Base-by-base conservation (phyloP, 257 asterid species). In the Petunia secreta region DNA sequence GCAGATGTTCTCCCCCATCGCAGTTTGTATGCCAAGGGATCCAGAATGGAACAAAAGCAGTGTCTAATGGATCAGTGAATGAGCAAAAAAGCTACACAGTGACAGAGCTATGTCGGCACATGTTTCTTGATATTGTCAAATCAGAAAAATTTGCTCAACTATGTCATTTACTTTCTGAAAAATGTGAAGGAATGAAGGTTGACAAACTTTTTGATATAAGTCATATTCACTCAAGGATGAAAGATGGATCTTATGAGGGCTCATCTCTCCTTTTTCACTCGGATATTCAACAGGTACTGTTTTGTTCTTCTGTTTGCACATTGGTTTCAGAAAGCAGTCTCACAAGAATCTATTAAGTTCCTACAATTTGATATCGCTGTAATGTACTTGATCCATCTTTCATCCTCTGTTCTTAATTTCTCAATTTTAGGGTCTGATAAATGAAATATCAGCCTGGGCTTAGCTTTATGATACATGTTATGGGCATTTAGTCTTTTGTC, bases 211-310 rank as follows among this genome's bases (percentile, higher is more conserved):
- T 95, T 79, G 88, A 92, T 87, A 80, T 95, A 81, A 84, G 84
- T 81, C 85, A 44, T 76, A 85, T 95, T 79, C 87, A 88, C 91
- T 87, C 95, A 68, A 90, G 90, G 86, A 88, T 95, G 93, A 84
- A 87, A 87, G 96, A 90, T 84, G 92, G 85, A 63, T 85, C 84
- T 62, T 95, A 95, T 87, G 99, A 90, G 83, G 86, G 84, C 48
- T 87, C 94, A 40, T 96, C 98, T 1, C 25, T 75, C 83, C 93
- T 86, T 60, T 91, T 95, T 82, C 90, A 84, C 71, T 84, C 92
- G 2, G 99, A 95, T 85, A 64, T 95, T 77, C 97, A 90, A 80
- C 89, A 90, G 98, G 99, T 95, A 80, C 38, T 57, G 62, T 55
- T 85, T 81, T 62, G 54, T 15, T 57, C 63, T 79, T 58, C 75